Conservation (phyloP, 2,329 filamentous ascomycete species). For the Sclerotinia spermophila region DNA sequence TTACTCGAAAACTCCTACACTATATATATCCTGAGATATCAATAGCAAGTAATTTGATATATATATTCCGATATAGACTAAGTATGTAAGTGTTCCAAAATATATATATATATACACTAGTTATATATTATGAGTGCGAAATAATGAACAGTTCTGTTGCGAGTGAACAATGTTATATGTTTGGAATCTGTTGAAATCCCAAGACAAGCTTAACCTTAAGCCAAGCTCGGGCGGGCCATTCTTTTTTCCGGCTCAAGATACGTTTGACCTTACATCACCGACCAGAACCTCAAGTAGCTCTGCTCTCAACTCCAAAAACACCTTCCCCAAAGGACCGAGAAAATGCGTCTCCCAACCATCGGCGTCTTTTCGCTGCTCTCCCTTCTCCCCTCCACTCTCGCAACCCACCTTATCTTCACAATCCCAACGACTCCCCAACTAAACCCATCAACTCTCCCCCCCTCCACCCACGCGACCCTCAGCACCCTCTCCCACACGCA, state of each 20-base stretch:
- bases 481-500: constrained; percentile 50
- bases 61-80: too few species aligned
- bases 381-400: constrained; percentile 39
- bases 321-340: not conserved
- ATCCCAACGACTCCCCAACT: constrained; percentile 31
- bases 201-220: too few species aligned
- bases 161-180: not conserved
- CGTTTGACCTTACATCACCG: not conserved
- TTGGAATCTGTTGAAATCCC: not conserved
- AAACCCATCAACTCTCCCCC: constrained; percentile 44
- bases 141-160: not conserved
- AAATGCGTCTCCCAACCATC: constrained; percentile 6
- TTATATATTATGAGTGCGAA: not conserved
- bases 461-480: constrained; percentile 63
- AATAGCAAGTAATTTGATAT: not conserved
- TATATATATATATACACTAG: not conserved
- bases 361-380: not conserved
- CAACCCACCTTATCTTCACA: constrained; percentile 34
- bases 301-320: not conserved
- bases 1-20: not conserved
- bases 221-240: not conserved
- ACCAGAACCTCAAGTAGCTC: not conserved
- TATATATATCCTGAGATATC: not conserved
- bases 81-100: too few species aligned
- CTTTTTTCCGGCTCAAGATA: constrained; percentile 10